Conservation (phyloP, 306 rosid genomes). For the Cyamopsis tetragonoloba region DNA sequence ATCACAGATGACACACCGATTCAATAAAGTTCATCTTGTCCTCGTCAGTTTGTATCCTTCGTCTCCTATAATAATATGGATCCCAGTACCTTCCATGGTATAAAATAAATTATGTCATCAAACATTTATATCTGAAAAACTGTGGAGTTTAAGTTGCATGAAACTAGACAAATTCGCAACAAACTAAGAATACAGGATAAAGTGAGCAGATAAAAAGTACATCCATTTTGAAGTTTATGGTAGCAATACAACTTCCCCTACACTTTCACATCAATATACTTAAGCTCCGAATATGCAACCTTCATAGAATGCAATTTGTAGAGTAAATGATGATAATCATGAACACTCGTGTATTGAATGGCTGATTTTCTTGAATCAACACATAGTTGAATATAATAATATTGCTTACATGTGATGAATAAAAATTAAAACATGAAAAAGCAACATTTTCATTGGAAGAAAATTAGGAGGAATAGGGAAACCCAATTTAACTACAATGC, state of each 20-base stretch:
- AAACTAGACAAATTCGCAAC: background rate
- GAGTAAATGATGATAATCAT: background rate
- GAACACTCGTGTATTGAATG: background rate
- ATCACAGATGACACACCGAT: slow-evolving; percentile 80
- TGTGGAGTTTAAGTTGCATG: background rate
- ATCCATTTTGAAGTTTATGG: background rate
- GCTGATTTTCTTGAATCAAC: background rate
- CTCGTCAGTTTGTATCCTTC: slow-evolving; percentile 58
- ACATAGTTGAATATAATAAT: background rate
- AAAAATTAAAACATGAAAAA: background rate
- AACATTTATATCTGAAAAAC: slow-evolving; percentile 19
- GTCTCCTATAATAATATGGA: slow-evolving; percentile 88
- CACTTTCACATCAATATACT: background rate
- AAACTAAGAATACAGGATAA: background rate
- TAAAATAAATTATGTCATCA: slow-evolving; percentile 15
- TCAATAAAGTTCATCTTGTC: slow-evolving; percentile 82
- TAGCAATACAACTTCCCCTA: background rate
- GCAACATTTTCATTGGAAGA: background rate
- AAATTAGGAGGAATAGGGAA: background rate
- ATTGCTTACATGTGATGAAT: background rate
- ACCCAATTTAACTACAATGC: background rate
- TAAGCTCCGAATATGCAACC: background rate
- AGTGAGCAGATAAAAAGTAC: background rate
- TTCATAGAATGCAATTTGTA: background rate
- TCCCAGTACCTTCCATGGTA: slow-evolving; percentile 85